Base-by-base conservation (phyloP, 2,329 filamentous ascomycete species). In the Dendrostoma leiphaemia region DNA sequence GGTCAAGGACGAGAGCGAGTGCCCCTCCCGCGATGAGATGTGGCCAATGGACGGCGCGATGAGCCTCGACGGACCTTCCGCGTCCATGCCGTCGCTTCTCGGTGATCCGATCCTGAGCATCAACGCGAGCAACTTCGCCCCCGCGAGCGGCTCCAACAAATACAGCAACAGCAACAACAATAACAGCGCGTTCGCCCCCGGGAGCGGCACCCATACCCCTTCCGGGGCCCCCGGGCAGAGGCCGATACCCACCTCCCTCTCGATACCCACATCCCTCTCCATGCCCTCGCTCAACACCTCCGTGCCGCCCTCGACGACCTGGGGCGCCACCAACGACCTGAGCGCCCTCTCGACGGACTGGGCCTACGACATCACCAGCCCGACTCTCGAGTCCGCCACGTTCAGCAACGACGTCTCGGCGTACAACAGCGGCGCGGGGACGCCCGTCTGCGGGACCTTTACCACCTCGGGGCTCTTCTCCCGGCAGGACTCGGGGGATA, bases 331-430 rank as follows among this genome's bases (percentile, higher is more conserved):
- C 37, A 53, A 48, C 37, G 44, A 51, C 7, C 26, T 47, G 15
- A 46, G 48, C 12, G 45, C 43, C 6, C 17, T 49, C 23, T 45
- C 53, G 43, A 47, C 44, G 43, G 55, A 57, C 48, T 57, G 55
- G 55, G 52, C 53, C 15, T 57, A 57, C 28, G 55, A 57, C 21
- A 37, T 57, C 19, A 55, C 51, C 15, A 57, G 55, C 21, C 55
- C 55, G 21, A 34, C 49, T 4, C 35, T 55, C 7, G 55, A 57
- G 19, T 48, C 51, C 23, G 21, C 38, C 7, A 34, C 48, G 12
- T 57, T 51, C 37, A 54, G 44, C 38, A 54, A 44, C 31, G 37
- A 54, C n/a, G 43, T 43, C 21, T 51, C 55, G 4, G 52, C 51
- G 13, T 53, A 53, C 17, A 48, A 48, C 29, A 57, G 55, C 37